Evolutionary conservation across 495 filamentous ascomycete species (phyloP).

Genomic region (Xylaria intraflava): DNA sequence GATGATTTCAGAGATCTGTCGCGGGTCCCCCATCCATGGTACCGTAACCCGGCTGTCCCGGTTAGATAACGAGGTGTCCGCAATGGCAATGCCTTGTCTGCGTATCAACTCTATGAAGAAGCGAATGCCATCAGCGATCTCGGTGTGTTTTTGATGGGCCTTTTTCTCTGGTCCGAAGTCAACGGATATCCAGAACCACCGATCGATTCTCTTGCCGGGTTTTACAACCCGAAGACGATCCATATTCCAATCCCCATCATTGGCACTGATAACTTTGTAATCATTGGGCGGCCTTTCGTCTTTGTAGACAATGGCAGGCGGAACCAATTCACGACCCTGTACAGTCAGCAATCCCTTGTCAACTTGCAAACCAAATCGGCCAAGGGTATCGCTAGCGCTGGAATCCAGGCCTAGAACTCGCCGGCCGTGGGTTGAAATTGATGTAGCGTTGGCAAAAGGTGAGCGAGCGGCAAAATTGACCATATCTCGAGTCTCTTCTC

Average conservation of each 20-base stretch:
- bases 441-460: slow-evolving; percentile 58
- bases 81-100: neutral
- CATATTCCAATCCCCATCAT: neutral
- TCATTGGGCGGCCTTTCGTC: too few species aligned
- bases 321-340: too few species aligned
- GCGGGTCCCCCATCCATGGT: too few species aligned
- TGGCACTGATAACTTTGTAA: slow-evolving; percentile 9
- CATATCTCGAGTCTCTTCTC: slow-evolving; percentile 56
- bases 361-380: neutral
- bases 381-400: slow-evolving; percentile 3
- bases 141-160: neutral
- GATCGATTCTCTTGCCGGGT: neutral
- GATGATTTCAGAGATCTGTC: neutral
- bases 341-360: neutral
- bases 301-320: too few species aligned
- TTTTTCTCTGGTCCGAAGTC: neutral
- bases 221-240: neutral
- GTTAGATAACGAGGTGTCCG: neutral
- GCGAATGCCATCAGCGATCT: neutral
- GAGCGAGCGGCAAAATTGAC: slow-evolving; percentile 61
- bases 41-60: too few species aligned
- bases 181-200: neutral
- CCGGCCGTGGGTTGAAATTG: slow-evolving; percentile 53
- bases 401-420: slow-evolving; percentile 31
- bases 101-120: neutral